Percentiles rank a stretch among this genome's conserved stretches.
Conservation (phyloP, 768 basidiomycete genomes). For the Calocera cornea region DNA sequence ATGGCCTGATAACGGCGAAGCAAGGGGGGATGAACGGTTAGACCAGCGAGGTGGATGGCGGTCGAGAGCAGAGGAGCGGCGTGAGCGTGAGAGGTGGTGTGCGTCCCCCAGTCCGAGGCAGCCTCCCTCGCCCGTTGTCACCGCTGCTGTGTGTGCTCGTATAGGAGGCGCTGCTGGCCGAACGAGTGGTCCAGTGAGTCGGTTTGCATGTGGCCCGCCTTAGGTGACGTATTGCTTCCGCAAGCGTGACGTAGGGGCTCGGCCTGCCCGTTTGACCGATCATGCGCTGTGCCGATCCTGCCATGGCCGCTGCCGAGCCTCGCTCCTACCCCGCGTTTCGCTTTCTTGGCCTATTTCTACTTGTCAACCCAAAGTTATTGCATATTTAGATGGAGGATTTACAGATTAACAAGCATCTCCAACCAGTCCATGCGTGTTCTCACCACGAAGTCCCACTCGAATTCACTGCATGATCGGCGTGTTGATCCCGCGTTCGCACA, state of each 20-base stretch:
- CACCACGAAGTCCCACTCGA: too few species aligned
- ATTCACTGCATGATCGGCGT: too few species aligned
- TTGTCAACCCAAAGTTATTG: too few species aligned
- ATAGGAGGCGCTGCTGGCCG: background rate
- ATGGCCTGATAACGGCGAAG: background rate
- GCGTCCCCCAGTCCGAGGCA: background rate
- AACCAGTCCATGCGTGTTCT: too few species aligned
- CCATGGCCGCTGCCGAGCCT: too few species aligned
- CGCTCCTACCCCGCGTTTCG: too few species aligned
- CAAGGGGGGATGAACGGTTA: background rate
- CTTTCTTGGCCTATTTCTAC: too few species aligned
- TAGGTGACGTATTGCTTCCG: constrained; percentile 6
- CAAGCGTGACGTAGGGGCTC: background rate
- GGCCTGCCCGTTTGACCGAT: background rate
- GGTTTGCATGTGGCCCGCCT: background rate
- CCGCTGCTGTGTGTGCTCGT: background rate
- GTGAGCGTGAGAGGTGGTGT: background rate
- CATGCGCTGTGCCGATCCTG: too few species aligned
- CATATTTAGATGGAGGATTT: too few species aligned
- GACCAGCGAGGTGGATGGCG: background rate
- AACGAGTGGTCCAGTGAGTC: background rate
- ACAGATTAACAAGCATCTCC: too few species aligned
- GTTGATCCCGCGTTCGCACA: too few species aligned
- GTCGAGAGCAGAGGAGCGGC: background rate
- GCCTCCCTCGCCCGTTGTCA: background rate